Conservation (phyloP, 129 eudicot species). For the Flaveria linearis region DNA sequence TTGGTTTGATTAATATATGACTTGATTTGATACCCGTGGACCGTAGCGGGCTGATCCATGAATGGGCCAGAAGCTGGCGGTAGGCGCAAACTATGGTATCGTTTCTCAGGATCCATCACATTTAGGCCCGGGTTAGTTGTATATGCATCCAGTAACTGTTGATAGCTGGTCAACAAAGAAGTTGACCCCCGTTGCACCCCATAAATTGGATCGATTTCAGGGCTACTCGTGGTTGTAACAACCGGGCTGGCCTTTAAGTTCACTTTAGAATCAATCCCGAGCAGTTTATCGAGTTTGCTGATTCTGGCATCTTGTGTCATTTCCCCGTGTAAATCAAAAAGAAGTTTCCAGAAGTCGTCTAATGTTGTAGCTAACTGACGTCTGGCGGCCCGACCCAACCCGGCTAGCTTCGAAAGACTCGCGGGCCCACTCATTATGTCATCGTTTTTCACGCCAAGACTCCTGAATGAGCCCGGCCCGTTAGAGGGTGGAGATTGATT, state of each 20-base stretch:
- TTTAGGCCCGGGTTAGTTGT: constrained; percentile 43
- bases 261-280: constrained; percentile 58
- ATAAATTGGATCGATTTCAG: constrained; percentile 43
- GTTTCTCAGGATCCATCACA: constrained; percentile 72
- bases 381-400: constrained; percentile 91
- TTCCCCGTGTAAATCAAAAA: constrained; percentile 90
- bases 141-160: constrained; percentile 58
- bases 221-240: constrained; percentile 32
- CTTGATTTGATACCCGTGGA: constrained; percentile 74
- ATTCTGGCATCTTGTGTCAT: constrained; percentile 64
- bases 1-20: constrained; percentile 52
- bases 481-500: constrained; percentile 55
- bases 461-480: constrained; percentile 72
- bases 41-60: constrained; percentile 81
- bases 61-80: constrained; percentile 48
- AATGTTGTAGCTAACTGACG: constrained; percentile 71
- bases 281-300: constrained; percentile 65
- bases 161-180: constrained; percentile 52
- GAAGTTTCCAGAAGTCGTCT: constrained; percentile 93
- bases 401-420: constrained; percentile 85
- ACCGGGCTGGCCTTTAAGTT: constrained; percentile 44
- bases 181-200: constrained; percentile 56
- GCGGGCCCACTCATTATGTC: constrained; percentile 74
- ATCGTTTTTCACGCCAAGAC: constrained; percentile 72
- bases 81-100: constrained; percentile 73